These are phyloP conservation scores for Leonotis leonurus DNA, from an alignment of 257 asterid species.

Conservation along the genomic window DNA sequence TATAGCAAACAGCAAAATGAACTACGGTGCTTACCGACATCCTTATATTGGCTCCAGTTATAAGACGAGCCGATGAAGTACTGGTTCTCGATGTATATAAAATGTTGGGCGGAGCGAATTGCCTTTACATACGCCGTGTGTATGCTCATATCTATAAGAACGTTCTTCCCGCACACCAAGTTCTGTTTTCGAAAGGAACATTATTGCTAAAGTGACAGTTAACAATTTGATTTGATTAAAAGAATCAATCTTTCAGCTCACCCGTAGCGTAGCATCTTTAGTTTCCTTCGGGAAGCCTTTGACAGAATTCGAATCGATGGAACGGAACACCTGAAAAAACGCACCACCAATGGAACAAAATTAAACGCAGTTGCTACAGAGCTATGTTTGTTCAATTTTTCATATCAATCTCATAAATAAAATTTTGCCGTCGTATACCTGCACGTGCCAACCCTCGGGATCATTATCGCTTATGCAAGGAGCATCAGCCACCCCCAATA, in stretches of 20 bases:
- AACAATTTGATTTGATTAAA: background rate
- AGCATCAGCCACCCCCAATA: slow-evolving; percentile 63
- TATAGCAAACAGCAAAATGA: background rate
- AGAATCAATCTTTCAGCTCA: slow-evolving; percentile 28
- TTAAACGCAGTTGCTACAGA: slow-evolving; percentile 3
- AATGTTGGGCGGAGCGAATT: slow-evolving; percentile 94
- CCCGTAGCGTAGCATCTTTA: slow-evolving; percentile 66
- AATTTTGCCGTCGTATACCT: slow-evolving; percentile 34
- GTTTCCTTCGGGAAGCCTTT: slow-evolving; percentile 94
- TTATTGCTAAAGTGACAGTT: background rate
- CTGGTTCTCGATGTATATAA: slow-evolving; percentile 89
- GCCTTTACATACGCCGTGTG: slow-evolving; percentile 92
- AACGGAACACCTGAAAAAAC: slow-evolving; percentile 70
- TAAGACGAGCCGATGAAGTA: slow-evolving; percentile 95
- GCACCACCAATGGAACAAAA: background rate
- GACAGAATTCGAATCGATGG: slow-evolving; percentile 95
- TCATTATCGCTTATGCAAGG: slow-evolving; percentile 53
- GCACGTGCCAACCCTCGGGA: slow-evolving; percentile 94
- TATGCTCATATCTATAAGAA: slow-evolving; percentile 93
- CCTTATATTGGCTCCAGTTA: slow-evolving; percentile 78
- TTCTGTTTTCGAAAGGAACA: slow-evolving; percentile 47
- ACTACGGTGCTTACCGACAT: slow-evolving; percentile 50
- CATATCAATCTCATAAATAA: background rate
- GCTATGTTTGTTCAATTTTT: background rate
- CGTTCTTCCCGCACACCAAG: slow-evolving; percentile 90